Base-by-base conservation (phyloP, 495 filamentous ascomycete species). In the Talaromyces trachyspermus region DNA sequence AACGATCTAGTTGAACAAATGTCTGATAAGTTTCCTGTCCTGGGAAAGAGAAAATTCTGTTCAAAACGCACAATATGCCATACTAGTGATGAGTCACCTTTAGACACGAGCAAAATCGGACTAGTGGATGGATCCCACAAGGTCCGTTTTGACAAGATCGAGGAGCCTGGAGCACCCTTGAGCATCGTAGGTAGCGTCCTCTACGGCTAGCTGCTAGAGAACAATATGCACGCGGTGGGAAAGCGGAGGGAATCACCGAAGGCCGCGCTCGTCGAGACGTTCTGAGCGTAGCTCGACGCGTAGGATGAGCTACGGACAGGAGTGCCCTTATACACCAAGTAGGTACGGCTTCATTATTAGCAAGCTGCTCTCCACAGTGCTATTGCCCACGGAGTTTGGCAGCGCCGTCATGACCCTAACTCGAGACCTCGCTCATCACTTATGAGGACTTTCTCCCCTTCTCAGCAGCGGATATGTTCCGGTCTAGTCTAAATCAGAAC, bases 401-500 rank as follows among this genome's bases (percentile, higher is more conserved):
- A 32, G 14, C 10, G 10, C 29, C 10, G 29, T 32, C 29, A 4
- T 32, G 14, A 32, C 10, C 33, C 33, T 37, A 2, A 12, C 33
- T 37, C 10, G 14, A 37, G 33, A 37, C 10, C 14, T 17, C 14
- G 37, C 66, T 66, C 12, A 55, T 71, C 12, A 67, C 59, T 0
- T 71, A 71, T 30, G 68, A 71, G 40, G 68, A 71, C 27, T 71
- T 71, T 47, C 53, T 71, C 7, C 68, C 68, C 2, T 48, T 71
- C 2, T 68, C 64, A 3, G 68, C 68, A 1, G 68, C 60, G 7
- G 68, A 66, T 14, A 71, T 71, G 24, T 71, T 71, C 54, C 59
- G 62, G 14, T 68, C 64, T 8, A 71, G 70, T 30, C 52, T 72
- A 44, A 37, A 37, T 12, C 9, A 37, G 14, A 9, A 37, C 10